Base-by-base conservation (phyloP, 768 basidiomycete species). In the Termitomyces eurrhizus region DNA sequence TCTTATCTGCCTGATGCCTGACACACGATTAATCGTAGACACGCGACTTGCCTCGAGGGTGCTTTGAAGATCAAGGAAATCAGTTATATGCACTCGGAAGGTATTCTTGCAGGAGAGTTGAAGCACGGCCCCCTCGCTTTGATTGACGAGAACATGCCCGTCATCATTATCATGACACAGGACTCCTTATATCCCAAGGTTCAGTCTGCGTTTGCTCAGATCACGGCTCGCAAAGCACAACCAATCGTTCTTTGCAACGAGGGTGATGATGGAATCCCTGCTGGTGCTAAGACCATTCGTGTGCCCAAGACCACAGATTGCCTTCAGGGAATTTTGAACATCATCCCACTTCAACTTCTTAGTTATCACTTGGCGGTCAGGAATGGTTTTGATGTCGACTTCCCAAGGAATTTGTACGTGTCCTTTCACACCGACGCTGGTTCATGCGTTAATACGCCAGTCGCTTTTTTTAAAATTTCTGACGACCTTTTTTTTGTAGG, bases 61-160 rank as follows among this genome's bases (percentile, higher is more conserved):
- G 97, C 97, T 7, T 78, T 99, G 68, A 99, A 99, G 82, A 98
- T 99, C 79, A 99, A 99, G 80, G 97, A 98, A 81, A 95, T 98
- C 73, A 92, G 91, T 58, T 98, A 98, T 78, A 89, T 92, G 84
- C 88, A 88, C 72, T 86, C 85, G 1, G 87, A 88, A 76, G 90
- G 90, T 78, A 98, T 98, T 73, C 87, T 99, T 59, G 97, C 97
- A 26, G 97, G 97, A 66, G 97, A 99, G 79, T 81, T 99, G 65
- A 99, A 99, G 80, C 97, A 99, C 72, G 97, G 97, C 49, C 97
- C 97, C 58, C 87, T 99, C 58, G 97, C 97, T 57, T 78, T 99
- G 66, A 91, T 99, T 68, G 97, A 99, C 71, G 97, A 98, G 78
- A 95, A 96, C 78, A 93, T 97, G 91, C 86, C 94, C 45, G 93